Percentiles rank a stretch among this genome's conserved stretches.
Evolutionary conservation across 177 flowering plant species (phyloP).

Genomic region (Telopea speciosissima): DNA sequence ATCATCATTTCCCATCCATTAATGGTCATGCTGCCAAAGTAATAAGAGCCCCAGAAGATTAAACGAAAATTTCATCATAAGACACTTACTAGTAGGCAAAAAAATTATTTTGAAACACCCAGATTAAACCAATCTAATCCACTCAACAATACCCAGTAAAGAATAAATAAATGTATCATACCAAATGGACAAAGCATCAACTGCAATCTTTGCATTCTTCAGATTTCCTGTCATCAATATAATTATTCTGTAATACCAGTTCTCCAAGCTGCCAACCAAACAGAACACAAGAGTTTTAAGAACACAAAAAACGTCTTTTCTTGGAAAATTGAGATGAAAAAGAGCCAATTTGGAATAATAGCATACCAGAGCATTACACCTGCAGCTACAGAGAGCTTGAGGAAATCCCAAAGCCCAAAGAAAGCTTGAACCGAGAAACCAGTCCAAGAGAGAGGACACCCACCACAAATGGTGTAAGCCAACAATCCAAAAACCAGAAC

Average conservation of each 20-base stretch:
- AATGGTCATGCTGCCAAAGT: slow-evolving; percentile 35
- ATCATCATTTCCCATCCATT: slow-evolving; percentile 61
- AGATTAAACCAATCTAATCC: no score
- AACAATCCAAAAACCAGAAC: slow-evolving; percentile 35
- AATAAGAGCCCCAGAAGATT: neutral
- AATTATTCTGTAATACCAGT: slow-evolving; percentile 37
- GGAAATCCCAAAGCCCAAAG: slow-evolving; percentile 53
- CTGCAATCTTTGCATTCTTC: slow-evolving; percentile 30
- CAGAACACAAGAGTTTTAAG: no score
- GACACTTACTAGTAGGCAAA: no score
- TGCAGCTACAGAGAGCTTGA: slow-evolving; percentile 54
- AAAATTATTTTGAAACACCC: no score
- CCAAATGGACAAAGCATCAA: slow-evolving; percentile 43
- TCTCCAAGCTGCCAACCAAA: slow-evolving; percentile 26
- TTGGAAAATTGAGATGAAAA: neutral
- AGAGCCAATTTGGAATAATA: no score
- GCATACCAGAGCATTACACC: slow-evolving; percentile 62
- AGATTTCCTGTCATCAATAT: slow-evolving; percentile 33
- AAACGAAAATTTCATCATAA: no score
- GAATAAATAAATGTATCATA: neutral
- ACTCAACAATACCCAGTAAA: no score
- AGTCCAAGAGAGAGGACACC: slow-evolving; percentile 59
- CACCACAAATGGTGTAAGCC: slow-evolving; percentile 37
- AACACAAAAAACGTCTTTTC: no score
- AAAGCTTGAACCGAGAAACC: slow-evolving; percentile 61